These are phyloP conservation scores for Stachybotrys chlorohalonatus DNA, from an alignment of 2,329 filamentous ascomycete genomes.

Conservation along the genomic window DNA sequence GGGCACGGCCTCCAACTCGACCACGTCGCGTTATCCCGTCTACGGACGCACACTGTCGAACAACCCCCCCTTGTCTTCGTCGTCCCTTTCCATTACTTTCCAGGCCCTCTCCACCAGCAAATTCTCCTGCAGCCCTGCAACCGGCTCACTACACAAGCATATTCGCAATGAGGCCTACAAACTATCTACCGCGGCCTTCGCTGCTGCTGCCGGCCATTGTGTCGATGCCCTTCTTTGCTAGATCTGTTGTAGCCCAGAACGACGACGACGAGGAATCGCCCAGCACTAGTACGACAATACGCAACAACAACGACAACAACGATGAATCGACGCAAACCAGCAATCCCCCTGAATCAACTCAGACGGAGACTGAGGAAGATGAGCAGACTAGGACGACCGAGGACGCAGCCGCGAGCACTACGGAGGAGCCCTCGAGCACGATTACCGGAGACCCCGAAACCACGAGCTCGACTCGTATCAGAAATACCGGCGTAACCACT, in stretches of 20 bases:
- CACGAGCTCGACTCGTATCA: slow-evolving; percentile 8
- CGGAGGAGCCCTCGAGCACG: slow-evolving; percentile 8
- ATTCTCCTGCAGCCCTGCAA: neutral
- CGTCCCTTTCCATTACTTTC: neutral
- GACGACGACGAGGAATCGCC: slow-evolving; percentile 1
- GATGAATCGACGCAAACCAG: no score
- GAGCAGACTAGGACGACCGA: slow-evolving; percentile 1
- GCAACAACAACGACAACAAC: no score
- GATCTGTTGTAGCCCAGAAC: slow-evolving; percentile 22
- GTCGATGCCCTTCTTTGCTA: slow-evolving; percentile 17
- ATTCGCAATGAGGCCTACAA: slow-evolving; percentile 16
- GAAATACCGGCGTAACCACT: slow-evolving; percentile 12
- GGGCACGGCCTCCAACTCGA: neutral
- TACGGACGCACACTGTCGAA: neutral
- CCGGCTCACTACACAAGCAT: neutral
- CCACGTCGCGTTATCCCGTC: neutral
- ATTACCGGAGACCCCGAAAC: slow-evolving; percentile 9
- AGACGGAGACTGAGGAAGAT: slow-evolving; percentile 1
- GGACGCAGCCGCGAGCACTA: neutral
- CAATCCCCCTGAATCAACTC: slow-evolving; percentile 1
- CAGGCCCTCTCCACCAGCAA: slow-evolving; percentile 1
- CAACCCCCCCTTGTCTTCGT: neutral
- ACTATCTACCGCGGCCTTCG: slow-evolving; percentile 14
- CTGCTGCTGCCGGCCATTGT: slow-evolving; percentile 17
- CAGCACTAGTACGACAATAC: slow-evolving; percentile 1